Base-by-base conservation (phyloP, 208 protist species). In the Zelonia costaricensis region DNA sequence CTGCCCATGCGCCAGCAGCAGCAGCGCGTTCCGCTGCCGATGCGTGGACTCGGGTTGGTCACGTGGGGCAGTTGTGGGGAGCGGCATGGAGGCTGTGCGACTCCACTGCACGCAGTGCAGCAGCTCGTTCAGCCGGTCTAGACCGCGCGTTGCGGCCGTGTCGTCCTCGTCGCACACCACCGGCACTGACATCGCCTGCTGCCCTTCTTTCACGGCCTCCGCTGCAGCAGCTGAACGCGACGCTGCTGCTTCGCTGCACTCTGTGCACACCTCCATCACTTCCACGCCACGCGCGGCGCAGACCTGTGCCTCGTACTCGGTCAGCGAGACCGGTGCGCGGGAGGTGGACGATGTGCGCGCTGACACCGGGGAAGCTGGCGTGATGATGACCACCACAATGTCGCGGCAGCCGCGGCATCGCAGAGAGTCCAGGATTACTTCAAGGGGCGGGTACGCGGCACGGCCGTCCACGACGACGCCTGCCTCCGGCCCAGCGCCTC, bases 61-160 rank as follows among this genome's bases (percentile, higher is more conserved):
- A 42, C 18, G n/a, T n/a, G 30, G 16, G 48, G 43, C 27, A 18
- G 18, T 45, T 4, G 15, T 13, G 35, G 18, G 20, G 35, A 58
- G 38, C 20, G 60, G 27, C 25, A 61, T 18, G 20, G 30, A 44
- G 16, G 61, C n/a, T 35, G 22, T 61, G 30, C 40, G 40, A 8
- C 39, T 52, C 79, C 76, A 90, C 16, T 56, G 54, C n/a, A 72
- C 49, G 30, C 55, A 66, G 44, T 91, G 84, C 2, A 91, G 65
- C 10, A 76, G 51, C 61, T 91, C 84, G 3, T 57, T 56, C 31
- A 90, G 70, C 25, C 79, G 79, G 28, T 82, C 69, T n/a, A 65
- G 55, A n/a, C 65, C 75, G 8, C 39, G 49, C 10, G 76, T 67
- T 8, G 65, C 76, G 23, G 55, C 40, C 20, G 54, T 66, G 55